Percentiles rank a stretch among this genome's conserved stretches.
phyloP scores from a whole-genome alignment of 208 protist genomes.

The Crithidia thermophila region DNA sequence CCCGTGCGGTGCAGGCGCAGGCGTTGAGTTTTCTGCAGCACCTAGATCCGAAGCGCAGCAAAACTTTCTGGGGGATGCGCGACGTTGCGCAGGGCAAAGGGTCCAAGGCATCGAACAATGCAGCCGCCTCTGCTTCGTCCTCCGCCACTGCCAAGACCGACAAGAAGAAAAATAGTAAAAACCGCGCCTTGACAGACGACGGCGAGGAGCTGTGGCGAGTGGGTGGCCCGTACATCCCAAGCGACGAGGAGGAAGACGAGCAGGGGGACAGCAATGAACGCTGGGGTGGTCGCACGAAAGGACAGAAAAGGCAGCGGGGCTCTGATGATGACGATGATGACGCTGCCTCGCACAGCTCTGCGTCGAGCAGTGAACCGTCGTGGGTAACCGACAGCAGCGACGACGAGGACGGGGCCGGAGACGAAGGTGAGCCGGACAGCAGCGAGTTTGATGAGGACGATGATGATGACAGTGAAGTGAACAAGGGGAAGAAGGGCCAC shows the following conservation, averaged over 20 bases:
- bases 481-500: not conserved
- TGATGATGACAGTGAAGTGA: not conserved
- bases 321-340: not conserved
- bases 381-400: slow-evolving; percentile 57
- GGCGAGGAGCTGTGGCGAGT: slow-evolving; percentile 30
- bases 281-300: not conserved
- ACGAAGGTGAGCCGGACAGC: not conserved
- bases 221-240: slow-evolving; percentile 20
- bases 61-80: slow-evolving; percentile 67
- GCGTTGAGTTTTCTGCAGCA: slow-evolving; percentile 54
- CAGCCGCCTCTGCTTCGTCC: slow-evolving; percentile 1
- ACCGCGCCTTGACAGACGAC: not conserved
- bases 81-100: slow-evolving; percentile 59
- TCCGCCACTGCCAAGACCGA: not conserved
- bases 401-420: slow-evolving; percentile 10
- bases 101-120: not conserved
- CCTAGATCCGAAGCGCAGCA: slow-evolving; percentile 37
- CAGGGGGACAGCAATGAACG: too few relatives aligned
- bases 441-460: not conserved
- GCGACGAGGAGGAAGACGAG: not conserved
- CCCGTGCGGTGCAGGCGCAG: slow-evolving; percentile 52
- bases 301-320: not conserved
- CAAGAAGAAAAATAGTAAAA: slow-evolving; percentile 8
- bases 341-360: slow-evolving; percentile 9
- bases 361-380: slow-evolving; percentile 60